Evolutionary conservation across 2,329 filamentous ascomycete genomes (phyloP), one percentile per base, ranked within the genome.

Genomic region (Ascochyta koolunga): DNA sequence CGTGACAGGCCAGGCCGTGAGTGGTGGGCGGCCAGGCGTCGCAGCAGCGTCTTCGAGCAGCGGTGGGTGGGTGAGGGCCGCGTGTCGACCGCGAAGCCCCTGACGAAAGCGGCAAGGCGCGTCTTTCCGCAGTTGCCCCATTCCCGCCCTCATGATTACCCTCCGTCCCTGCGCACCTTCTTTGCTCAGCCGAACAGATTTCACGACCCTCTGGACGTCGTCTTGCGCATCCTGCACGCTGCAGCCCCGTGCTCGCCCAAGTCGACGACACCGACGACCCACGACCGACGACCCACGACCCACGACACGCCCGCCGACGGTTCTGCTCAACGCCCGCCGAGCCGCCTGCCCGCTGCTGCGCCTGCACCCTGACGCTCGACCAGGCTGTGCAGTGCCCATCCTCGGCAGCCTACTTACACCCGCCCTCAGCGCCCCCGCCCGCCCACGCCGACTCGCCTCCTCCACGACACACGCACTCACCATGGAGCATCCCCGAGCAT

Each of bases 401-500:
- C 25, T 27, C 56, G 50, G 42, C 56, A 50, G 42, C 56, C 37
- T 46, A 47, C 41, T 46, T 43, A 45, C 50, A 38, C 31, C 25
- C 47, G 43, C 19, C 54, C 15, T n/a, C 55, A 48, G 45, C 45
- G 44, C 47, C 43, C 35, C 27, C 42, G 47, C 46, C 50, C 55
- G 45, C 57, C 50, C 45, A 45, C 58, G 49, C 39, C 45, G 48
- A 58, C 58, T 41, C 56, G 38, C 46, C 31, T 49, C 38, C 29
- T 43, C 54, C 56, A 50, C 50, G 46, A 63, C 64, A 56, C 27
- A 59, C 45, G 38, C 57, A 47, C 54, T 63, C 48, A 59, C 63
- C 56, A 76, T 76, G 73, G 71, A 74, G 35, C 62, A 69, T 59
- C 65, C 63, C 52, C 67, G 65, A 59, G 64, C 65, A 57, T 67